phyloP scores from a whole-genome alignment of 495 filamentous ascomycete species.

The Xylaria bambusicola region DNA sequence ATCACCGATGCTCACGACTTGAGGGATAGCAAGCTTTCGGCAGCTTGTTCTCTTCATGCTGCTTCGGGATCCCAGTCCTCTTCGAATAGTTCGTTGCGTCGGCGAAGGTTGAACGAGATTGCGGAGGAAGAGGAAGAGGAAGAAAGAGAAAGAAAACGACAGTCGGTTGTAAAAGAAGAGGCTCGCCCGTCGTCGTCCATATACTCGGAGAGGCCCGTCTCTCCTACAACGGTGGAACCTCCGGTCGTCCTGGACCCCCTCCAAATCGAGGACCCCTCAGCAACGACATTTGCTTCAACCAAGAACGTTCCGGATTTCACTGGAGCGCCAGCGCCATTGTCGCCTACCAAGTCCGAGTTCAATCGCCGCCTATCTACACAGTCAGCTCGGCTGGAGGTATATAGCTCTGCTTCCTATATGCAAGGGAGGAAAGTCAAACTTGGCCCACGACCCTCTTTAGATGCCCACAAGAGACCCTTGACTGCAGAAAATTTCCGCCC shows the following conservation, averaged over 20 bases:
- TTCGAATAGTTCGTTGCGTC: conserved; percentile 76
- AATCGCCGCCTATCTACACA: conserved; percentile 61
- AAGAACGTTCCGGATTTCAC: conserved; percentile 42
- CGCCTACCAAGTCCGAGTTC: conserved; percentile 40
- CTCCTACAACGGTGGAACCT: conserved; percentile 22
- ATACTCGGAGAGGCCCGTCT: conserved; percentile 23
- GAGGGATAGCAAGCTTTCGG: conserved; percentile 81
- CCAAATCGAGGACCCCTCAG: conserved; percentile 35
- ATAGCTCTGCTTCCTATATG: conserved; percentile 55
- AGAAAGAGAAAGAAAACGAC: conserved; percentile 50
- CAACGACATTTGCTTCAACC: conserved; percentile 42
- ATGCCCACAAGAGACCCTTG: conserved; percentile 64
- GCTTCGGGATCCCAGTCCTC: conserved; percentile 86
- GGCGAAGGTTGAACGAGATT: conserved; percentile 81
- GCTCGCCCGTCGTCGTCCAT: conserved; percentile 31
- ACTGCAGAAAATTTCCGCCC: conserved; percentile 67
- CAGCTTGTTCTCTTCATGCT: conserved; percentile 86
- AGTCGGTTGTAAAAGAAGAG: conserved; percentile 48
- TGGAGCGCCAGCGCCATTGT: conserved; percentile 38
- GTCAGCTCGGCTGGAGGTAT: conserved; percentile 66
- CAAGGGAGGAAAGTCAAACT: conserved; percentile 77
- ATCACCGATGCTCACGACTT: conserved; percentile 75
- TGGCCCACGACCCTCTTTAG: conserved; percentile 77
- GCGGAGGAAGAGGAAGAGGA: conserved; percentile 77
- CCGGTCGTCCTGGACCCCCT: conserved; percentile 24